A percentile compares a stretch with the other conserved stretches of the same genome.
Conservation (phyloP, 140 eudicot genomes). For the Cichorium intybus region DNA sequence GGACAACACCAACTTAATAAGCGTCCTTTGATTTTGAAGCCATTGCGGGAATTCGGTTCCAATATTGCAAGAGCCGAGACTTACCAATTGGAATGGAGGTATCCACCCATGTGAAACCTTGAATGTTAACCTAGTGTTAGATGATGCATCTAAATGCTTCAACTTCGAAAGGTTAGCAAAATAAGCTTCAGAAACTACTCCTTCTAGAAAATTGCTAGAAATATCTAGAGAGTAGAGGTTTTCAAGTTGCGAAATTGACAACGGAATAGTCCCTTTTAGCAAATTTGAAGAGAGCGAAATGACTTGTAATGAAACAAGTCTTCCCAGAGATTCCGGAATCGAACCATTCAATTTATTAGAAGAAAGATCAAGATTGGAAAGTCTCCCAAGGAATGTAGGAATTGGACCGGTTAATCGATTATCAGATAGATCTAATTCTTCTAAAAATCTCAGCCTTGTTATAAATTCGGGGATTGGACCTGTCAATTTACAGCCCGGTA, state of each 20-base stretch:
- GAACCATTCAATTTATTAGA: not conserved
- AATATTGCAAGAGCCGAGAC: not conserved
- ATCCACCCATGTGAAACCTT: not conserved
- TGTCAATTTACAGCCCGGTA: not conserved
- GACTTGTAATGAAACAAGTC: not conserved
- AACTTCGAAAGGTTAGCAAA: not conserved
- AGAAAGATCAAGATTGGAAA: too few species aligned
- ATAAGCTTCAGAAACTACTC: not conserved
- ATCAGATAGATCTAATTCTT: not conserved
- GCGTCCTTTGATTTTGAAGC: constrained; percentile 4
- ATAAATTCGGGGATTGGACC: not conserved
- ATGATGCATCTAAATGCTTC: not conserved
- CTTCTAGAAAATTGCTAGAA: not conserved
- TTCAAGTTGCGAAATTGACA: not conserved
- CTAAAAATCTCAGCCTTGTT: not conserved
- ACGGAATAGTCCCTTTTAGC: not conserved
- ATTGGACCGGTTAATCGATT: not conserved
- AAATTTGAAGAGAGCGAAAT: not conserved
- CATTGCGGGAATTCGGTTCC: not conserved
- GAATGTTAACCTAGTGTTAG: not conserved
- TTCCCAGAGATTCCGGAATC: not conserved
- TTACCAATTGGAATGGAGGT: not conserved
- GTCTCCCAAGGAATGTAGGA: too few species aligned
- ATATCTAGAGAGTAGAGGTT: not conserved
- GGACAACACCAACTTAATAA: not conserved